A percentile compares a stretch with the other conserved stretches of the same genome.
phyloP scores from a whole-genome alignment of 768 basidiomycete genomes.

The Xerocomus spinulosus region DNA sequence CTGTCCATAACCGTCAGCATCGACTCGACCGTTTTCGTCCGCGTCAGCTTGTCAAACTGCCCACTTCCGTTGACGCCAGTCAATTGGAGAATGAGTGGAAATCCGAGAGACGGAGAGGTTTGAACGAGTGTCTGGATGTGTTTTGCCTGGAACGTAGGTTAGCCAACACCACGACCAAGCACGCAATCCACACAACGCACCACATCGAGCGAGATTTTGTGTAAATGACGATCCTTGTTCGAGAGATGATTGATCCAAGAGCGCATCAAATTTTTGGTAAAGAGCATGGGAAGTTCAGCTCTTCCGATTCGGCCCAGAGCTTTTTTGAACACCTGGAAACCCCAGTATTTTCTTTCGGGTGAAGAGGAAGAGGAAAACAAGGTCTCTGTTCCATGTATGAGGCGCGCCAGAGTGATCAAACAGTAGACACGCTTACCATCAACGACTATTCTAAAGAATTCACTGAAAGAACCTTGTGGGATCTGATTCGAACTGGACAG shows the following conservation, averaged over 20 bases:
- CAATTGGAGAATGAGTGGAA: conserved; percentile 79
- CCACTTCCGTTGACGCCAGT: conserved; percentile 78
- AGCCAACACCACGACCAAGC: neutral
- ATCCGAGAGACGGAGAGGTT: conserved; percentile 72
- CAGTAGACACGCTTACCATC: conserved; percentile 59
- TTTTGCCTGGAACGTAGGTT: conserved; percentile 48
- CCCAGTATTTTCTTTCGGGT: conserved; percentile 88
- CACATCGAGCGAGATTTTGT: conserved; percentile 82
- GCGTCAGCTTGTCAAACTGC: conserved; percentile 89
- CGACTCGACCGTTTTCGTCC: conserved; percentile 87
- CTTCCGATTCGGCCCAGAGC: conserved; percentile 64
- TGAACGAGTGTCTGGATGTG: conserved; percentile 74
- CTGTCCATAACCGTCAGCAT: conserved; percentile 71
- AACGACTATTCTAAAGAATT: conserved; percentile 87
- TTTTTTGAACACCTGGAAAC: conserved; percentile 87
- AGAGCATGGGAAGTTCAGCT: conserved; percentile 75
- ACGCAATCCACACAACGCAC: conserved; percentile 38
- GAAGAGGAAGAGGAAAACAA: conserved; percentile 83
- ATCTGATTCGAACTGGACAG: conserved; percentile 32
- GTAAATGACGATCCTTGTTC: conserved; percentile 79
- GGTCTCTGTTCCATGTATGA: conserved; percentile 52
- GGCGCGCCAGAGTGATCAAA: neutral
- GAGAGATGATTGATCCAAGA: conserved; percentile 96
- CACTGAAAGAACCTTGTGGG: conserved; percentile 66
- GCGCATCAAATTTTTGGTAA: conserved; percentile 94